Base-by-base conservation (phyloP, 2,329 filamentous ascomycete genomes). In the Sporothrix dimorphospora region DNA sequence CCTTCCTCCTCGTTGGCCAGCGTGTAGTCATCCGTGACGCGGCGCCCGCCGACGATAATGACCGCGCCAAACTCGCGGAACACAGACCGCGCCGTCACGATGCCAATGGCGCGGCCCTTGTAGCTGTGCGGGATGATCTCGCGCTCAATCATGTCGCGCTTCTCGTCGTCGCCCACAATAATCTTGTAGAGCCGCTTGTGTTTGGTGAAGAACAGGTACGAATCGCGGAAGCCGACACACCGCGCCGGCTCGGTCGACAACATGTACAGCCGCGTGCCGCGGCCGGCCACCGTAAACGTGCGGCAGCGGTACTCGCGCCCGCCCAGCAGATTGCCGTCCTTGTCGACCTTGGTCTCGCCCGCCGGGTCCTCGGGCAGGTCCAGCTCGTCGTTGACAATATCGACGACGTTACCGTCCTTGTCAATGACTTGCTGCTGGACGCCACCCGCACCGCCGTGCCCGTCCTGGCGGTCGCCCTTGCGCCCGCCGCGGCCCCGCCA, bases 121-220 rank as follows among this genome's bases (percentile, higher is more conserved):
- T 99, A 99, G 38, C 94, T 97, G 84, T 98, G 96, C 1, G 96
- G 96, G 75, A 99, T 97, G 79, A 99, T 92, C 6, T 97, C 92
- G 73, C 96, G 90, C 76, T 97, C 94, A 79, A 99, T 99, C 84
- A 99, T 88, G 81, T 98, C 94, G 73, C 92, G 90, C 85, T 99
- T 99, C 82, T 97, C 95, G n/a, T 96, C 92, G 76, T 99, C 96
- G 77, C 94, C 94, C 72, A 98, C 93, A 78, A 99, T 97, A 78
- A 99, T 97, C 84, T 99, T 99, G 88, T 94, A 96, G 16, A 99
- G 91, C 78, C 94, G 91, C 80, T 93, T 92, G 82, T 99, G 96
- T 83, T 98, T 99, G 75, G 96, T 97, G 85, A 99, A 99, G 86
- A 99, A 98, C 34, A 99, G 89, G 79, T 99, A 99, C 75, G 94